Evolutionary conservation across 2,329 filamentous ascomycete species (phyloP), one percentile per base, ranked within the genome.

Genomic region (Aspergillus costaricaensis): DNA sequence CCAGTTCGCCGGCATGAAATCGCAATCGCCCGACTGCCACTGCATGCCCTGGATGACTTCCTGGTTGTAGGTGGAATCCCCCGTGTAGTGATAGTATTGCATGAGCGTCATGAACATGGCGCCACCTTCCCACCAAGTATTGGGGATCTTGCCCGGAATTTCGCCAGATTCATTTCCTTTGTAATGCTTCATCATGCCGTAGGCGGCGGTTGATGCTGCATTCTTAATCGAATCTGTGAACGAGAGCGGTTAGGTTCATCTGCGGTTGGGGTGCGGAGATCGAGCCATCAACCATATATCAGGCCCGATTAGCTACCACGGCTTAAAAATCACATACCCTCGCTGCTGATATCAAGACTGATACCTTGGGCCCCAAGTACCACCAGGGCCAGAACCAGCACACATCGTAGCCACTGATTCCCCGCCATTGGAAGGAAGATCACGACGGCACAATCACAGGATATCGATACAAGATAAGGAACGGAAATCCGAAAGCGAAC

Each of bases 91-190:
- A 75, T 77, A 79, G 59, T 80, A 80, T 56, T 79, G 73, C 52
- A 80, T 72, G 23, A 80, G 63, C 5, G 73, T 55, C 44, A 74
- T 75, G 60, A 78, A 79, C 71, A 80, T 75, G 12, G 86, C 85
- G 55, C 86, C 85, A 5, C 86, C 86, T 71, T 91, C 86, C 88
- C 88, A 91, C 88, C 88, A 91, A 80, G 90, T 91, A 72, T 88
- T 89, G 3, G 86, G 85, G 32, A 92, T 77, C 58, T 83, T 76
- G 50, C 84, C 84, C 8, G 82, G 82, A 19, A 80, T 80, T 8
- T 77, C 75, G 15, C 81, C 82, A 1, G 82, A 79, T 50, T 78
- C 67, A 62, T 86, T 83, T 17, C 84, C 84, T 41, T 74, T 75
- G 68, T 86, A 86, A 65, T 80, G 82, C 17, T 70, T 69, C 75